Percentiles rank a stretch among this genome's conserved stretches.
Conservation (phyloP, 495 filamentous ascomycete genomes). For the Bathelium albidoporum region DNA sequence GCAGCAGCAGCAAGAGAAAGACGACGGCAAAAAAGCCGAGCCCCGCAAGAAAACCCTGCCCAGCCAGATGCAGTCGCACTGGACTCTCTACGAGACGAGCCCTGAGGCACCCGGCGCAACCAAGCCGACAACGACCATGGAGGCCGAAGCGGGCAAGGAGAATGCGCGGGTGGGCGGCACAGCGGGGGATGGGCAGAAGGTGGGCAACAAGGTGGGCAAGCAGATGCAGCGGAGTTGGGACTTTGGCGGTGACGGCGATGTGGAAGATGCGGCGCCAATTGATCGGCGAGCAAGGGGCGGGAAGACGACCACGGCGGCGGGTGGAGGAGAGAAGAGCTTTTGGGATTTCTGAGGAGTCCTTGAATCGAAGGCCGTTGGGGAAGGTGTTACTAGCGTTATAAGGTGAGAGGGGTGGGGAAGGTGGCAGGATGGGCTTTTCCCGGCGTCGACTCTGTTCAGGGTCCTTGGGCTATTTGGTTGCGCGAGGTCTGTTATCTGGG, state of each 20-base stretch:
- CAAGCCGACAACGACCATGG: neutral
- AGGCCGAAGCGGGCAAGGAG: constrained; percentile 18
- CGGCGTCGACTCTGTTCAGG: no score
- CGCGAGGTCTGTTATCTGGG: no score
- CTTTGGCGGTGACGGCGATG: constrained; percentile 47
- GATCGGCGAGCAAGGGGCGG: constrained; percentile 21
- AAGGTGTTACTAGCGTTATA: no score
- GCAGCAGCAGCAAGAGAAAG: constrained; percentile 10
- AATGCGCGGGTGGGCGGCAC: constrained; percentile 38
- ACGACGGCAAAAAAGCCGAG: neutral
- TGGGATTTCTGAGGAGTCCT: constrained; percentile 59
- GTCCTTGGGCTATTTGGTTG: no score
- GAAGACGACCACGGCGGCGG: constrained; percentile 27
- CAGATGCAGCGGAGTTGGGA: constrained; percentile 50
- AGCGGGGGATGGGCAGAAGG: constrained; percentile 60
- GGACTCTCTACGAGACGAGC: constrained; percentile 9
- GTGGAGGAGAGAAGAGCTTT: constrained; percentile 27
- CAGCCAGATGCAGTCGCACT: constrained; percentile 9
- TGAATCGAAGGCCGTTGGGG: no score
- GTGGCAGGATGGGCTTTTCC: neutral
- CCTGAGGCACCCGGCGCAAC: constrained; percentile 12
- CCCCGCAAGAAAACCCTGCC: neutral
- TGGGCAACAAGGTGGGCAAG: constrained; percentile 44
- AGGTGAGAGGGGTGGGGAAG: neutral
- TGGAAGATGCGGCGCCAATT: constrained; percentile 23